phyloP scores from a whole-genome alignment of 1,284 basidiomycete genomes.

The Blastosporella zonata region DNA sequence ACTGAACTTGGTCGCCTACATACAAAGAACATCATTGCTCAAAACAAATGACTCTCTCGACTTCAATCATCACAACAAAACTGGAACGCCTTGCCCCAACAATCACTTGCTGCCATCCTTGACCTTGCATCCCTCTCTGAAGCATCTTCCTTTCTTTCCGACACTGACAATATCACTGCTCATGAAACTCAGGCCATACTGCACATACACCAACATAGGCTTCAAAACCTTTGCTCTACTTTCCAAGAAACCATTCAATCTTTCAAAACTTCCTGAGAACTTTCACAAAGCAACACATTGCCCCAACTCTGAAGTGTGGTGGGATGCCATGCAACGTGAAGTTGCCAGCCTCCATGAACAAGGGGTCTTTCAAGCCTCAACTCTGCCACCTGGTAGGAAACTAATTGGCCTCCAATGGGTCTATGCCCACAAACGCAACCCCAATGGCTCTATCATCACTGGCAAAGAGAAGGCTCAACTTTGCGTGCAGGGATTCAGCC shows the following conservation, averaged over 20 bases:
- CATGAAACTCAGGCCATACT: too few relatives aligned
- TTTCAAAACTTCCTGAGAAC: too few relatives aligned
- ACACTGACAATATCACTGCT: neutral
- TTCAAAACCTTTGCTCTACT: too few relatives aligned
- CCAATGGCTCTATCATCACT: constrained; percentile 7
- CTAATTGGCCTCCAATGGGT: constrained; percentile 4
- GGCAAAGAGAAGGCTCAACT: constrained; percentile 9
- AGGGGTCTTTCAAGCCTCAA: too few relatives aligned
- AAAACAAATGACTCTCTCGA: neutral
- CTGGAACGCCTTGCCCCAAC: neutral
- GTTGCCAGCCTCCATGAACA: too few relatives aligned
- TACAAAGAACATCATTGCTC: neutral
- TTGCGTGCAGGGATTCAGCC: constrained; percentile 1
- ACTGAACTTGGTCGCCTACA: neutral
- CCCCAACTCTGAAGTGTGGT: constrained; percentile 11
- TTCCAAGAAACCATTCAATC: too few relatives aligned
- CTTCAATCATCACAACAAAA: neutral
- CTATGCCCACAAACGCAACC: constrained; percentile 1
- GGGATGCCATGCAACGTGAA: constrained; percentile 5
- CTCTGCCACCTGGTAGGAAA: constrained; percentile 4
- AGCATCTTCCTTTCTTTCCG: neutral
- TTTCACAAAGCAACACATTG: constrained; percentile 11
- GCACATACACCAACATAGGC: too few relatives aligned
- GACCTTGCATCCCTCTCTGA: neutral
- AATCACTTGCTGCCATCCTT: neutral